phyloP scores from a whole-genome alignment of 306 rosid species.

The Cicer cuneatum region DNA sequence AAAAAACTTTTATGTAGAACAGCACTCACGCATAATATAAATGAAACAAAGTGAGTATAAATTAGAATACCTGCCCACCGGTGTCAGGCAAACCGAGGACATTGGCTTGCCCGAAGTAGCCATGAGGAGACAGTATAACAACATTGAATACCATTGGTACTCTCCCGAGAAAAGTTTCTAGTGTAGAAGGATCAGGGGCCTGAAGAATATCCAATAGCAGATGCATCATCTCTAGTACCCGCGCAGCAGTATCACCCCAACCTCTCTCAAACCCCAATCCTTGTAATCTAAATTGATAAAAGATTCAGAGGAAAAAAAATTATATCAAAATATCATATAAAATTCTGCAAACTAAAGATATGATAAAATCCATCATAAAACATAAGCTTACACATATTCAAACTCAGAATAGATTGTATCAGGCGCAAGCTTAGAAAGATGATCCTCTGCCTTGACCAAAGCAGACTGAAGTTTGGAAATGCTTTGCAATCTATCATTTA shows the following conservation, averaged over 20 bases:
- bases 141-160: constrained; percentile 93
- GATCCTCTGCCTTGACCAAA: constrained; percentile 79
- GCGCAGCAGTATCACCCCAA: constrained; percentile 85
- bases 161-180: constrained; percentile 90
- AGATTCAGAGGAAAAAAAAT: constrained; percentile 11
- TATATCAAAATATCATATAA: neutral
- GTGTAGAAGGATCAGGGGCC: constrained; percentile 90
- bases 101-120: constrained; percentile 95
- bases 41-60: constrained; percentile 25
- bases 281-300: constrained; percentile 66
- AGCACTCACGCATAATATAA: constrained; percentile 12
- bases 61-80: constrained; percentile 87
- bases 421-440: constrained; percentile 66
- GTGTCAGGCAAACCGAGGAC: constrained; percentile 97
- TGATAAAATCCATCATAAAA: constrained; percentile 11
- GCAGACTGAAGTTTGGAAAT: constrained; percentile 73
- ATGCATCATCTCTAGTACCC: constrained; percentile 75
- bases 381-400: constrained; percentile 72
- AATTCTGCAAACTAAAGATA: constrained; percentile 9
- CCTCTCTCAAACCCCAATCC: constrained; percentile 92
- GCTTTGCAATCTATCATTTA: constrained; percentile 73
- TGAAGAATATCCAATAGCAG: constrained; percentile 88
- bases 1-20: constrained; percentile 15
- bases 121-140: constrained; percentile 90
- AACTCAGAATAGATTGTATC: constrained; percentile 67